Evolutionary conservation across 202 grass and related monocot species (phyloP).

Genomic region (Zizania palustris): DNA sequence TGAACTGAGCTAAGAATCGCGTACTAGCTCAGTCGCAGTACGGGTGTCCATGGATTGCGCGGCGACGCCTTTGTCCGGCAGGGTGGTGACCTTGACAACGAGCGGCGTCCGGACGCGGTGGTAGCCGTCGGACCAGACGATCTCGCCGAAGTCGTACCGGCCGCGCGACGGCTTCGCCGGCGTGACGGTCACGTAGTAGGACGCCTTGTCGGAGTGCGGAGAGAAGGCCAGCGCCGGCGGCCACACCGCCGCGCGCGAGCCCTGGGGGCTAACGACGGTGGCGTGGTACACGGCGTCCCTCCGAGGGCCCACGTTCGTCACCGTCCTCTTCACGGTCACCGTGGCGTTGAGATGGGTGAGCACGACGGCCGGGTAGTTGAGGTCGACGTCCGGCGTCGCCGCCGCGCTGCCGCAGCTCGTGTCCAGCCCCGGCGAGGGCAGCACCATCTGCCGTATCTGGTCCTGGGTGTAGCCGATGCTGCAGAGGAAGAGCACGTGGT

Average conservation of each 20-base stretch:
- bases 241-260: conserved; percentile 59
- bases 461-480: conserved; percentile 49
- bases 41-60: background rate
- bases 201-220: conserved; percentile 15
- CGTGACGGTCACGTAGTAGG: conserved; percentile 67
- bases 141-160: conserved; percentile 79
- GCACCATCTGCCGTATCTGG: conserved; percentile 63
- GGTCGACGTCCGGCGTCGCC: conserved; percentile 28
- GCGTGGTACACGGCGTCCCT: conserved; percentile 52
- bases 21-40: background rate
- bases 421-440: conserved; percentile 44
- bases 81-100: conserved; percentile 70
- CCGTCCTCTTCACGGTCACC: conserved; percentile 55
- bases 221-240: conserved; percentile 61
- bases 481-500: conserved; percentile 69
- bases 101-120: conserved; percentile 77
- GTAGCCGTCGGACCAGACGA: conserved; percentile 81
- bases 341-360: conserved; percentile 42
- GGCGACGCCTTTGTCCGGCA: conserved; percentile 34
- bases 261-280: conserved; percentile 53
- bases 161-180: conserved; percentile 65
- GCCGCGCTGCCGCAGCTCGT: conserved; percentile 39
- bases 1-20: background rate
- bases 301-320: conserved; percentile 61
- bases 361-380: conserved; percentile 78